Conservation (phyloP, 768 basidiomycete species). For the Collybiopsis luxurians region DNA sequence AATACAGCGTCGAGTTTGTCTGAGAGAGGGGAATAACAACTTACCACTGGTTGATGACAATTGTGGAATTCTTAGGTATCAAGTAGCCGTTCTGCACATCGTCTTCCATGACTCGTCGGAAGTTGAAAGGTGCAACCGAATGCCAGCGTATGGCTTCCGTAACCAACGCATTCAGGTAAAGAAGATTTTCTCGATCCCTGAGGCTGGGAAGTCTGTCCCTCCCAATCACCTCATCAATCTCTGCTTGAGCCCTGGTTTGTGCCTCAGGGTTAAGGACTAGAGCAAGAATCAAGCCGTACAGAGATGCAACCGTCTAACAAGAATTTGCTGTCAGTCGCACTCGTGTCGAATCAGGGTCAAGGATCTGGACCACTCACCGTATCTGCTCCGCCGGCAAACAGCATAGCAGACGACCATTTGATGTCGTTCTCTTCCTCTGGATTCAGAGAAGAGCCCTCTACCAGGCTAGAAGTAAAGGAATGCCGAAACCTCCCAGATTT, state of each 20-base stretch:
- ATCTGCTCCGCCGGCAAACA: constrained; percentile 25
- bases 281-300: constrained; percentile 24
- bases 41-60: background rate
- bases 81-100: constrained; percentile 28
- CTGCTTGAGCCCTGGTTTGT: constrained; percentile 25
- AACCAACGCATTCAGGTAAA: constrained; percentile 31
- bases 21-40: background rate
- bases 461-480: too few species aligned
- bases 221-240: constrained; percentile 29
- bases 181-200: constrained; percentile 22
- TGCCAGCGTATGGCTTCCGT: constrained; percentile 30
- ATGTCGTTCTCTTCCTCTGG: too few species aligned
- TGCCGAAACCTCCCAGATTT: too few species aligned
- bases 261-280: constrained; percentile 26
- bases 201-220: constrained; percentile 26
- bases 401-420: too few species aligned
- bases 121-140: constrained; percentile 21
- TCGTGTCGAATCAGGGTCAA: background rate
- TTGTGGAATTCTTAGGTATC: background rate
- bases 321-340: background rate
- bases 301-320: constrained; percentile 20
- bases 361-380: constrained; percentile 15
- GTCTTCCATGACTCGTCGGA: constrained; percentile 17
- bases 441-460: too few species aligned
- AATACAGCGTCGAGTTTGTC: background rate